Conservation (phyloP, 805 yeast species). For the Cyberlindnera sargentensis region DNA sequence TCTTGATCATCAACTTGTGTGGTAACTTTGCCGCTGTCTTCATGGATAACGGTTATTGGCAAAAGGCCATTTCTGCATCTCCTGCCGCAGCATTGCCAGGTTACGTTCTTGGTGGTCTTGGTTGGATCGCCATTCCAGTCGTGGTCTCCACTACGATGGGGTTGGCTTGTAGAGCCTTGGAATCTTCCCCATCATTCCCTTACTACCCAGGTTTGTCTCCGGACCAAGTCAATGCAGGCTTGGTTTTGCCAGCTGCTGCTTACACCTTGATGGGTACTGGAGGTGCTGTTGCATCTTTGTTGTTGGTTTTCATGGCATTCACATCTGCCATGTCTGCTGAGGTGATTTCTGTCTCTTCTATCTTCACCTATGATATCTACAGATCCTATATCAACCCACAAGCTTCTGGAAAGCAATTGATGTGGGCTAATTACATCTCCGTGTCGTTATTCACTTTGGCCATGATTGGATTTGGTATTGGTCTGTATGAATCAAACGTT, state of each 20-base stretch:
- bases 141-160: conserved; percentile 82
- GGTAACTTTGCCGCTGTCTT: conserved; percentile 90
- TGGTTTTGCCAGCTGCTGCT: conserved; percentile 64
- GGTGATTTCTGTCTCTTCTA: conserved; percentile 79
- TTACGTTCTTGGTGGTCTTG: conserved; percentile 78
- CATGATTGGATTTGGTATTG: conserved; percentile 81
- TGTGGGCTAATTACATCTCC: conserved; percentile 28
- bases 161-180: conserved; percentile 71
- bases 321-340: conserved; percentile 92
- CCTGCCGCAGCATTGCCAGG: conserved; percentile 86
- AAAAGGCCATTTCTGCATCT: conserved; percentile 79
- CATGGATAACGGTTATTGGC: conserved; percentile 82
- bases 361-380: conserved; percentile 81
- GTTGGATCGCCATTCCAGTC: conserved; percentile 90
- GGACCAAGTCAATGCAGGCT: conserved; percentile 73
- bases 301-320: conserved; percentile 84
- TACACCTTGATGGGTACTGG: conserved; percentile 78
- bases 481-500: conserved; percentile 73
- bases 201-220: conserved; percentile 67
- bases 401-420: conserved; percentile 70
- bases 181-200: conserved; percentile 66
- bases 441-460: conserved; percentile 36
- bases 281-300: conserved; percentile 78
- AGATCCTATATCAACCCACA: conserved; percentile 71
- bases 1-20: conserved; percentile 79